A percentile compares a stretch with the other conserved stretches of the same genome.
phyloP scores from a whole-genome alignment of 2,329 filamentous ascomycete species.

The Phyllosticta paracitricarpa region DNA sequence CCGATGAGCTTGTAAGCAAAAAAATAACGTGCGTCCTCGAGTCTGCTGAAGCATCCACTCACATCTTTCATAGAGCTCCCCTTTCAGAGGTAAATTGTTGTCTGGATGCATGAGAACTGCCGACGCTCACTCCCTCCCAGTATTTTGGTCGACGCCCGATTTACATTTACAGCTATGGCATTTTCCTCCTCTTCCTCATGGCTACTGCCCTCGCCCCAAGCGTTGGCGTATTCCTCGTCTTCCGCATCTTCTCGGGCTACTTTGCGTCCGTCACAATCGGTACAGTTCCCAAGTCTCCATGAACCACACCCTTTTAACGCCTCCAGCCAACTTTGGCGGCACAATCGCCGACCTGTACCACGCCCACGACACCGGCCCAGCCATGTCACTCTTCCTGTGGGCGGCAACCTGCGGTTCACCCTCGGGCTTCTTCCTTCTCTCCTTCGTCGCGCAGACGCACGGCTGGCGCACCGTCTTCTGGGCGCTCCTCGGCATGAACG shows the following conservation, averaged over 20 bases:
- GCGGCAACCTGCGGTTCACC: slow-evolving; percentile 38
- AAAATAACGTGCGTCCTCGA: slow-evolving; percentile 16
- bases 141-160: slow-evolving; percentile 36
- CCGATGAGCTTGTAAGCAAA: slow-evolving; percentile 22
- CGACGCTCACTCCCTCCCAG: slow-evolving; percentile 10
- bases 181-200: slow-evolving; percentile 34
- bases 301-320: neutral
- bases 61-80: slow-evolving; percentile 16
- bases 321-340: slow-evolving; percentile 28
- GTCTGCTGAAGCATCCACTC: slow-evolving; percentile 6
- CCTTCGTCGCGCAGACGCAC: slow-evolving; percentile 33
- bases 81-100: slow-evolving; percentile 18
- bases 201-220: slow-evolving; percentile 34
- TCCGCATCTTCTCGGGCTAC: slow-evolving; percentile 37
- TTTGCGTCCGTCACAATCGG: slow-evolving; percentile 32
- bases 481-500: slow-evolving; percentile 37
- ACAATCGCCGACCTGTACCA: slow-evolving; percentile 38
- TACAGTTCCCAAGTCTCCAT: neutral
- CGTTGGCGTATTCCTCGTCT: slow-evolving; percentile 32
- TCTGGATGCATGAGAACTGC: slow-evolving; percentile 6
- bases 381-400: slow-evolving; percentile 37
- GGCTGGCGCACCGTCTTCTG: slow-evolving; percentile 38
- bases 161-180: slow-evolving; percentile 34
- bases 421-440: slow-evolving; percentile 37
- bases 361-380: slow-evolving; percentile 31